phyloP scores from a whole-genome alignment of 2,329 filamentous ascomycete genomes.

The Corniculantispora saksenae region DNA sequence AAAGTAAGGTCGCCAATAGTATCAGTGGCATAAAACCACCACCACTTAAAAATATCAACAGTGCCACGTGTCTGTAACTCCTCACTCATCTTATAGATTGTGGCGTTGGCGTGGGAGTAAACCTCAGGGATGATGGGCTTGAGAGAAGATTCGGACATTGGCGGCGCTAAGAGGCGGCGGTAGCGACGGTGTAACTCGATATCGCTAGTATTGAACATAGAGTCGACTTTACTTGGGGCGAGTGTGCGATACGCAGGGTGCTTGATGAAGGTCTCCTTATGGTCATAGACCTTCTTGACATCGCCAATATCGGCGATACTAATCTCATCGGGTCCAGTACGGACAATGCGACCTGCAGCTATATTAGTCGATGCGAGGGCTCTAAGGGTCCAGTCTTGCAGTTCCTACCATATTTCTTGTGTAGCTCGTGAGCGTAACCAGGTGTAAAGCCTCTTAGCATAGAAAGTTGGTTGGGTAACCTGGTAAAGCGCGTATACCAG shows the following conservation, averaged over 20 bases:
- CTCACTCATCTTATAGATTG: slow-evolving; percentile 45
- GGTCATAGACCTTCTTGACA: slow-evolving; percentile 35
- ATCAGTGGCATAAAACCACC: slow-evolving; percentile 55
- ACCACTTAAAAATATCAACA: slow-evolving; percentile 55
- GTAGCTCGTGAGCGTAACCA: too few relatives aligned
- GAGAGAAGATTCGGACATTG: slow-evolving; percentile 41
- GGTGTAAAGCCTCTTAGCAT: too few relatives aligned
- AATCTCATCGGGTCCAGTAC: slow-evolving; percentile 28
- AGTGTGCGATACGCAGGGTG: slow-evolving; percentile 26
- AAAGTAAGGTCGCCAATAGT: slow-evolving; percentile 55
- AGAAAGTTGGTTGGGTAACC: too few relatives aligned
- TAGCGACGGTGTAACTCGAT: slow-evolving; percentile 39
- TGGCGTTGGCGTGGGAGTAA: slow-evolving; percentile 36
- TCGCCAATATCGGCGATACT: slow-evolving; percentile 26
- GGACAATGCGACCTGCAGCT: slow-evolving; percentile 28
- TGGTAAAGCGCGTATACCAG: too few relatives aligned
- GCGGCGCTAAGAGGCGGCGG: slow-evolving; percentile 43
- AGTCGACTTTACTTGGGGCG: slow-evolving; percentile 22
- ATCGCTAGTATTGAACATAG: slow-evolving; percentile 43
- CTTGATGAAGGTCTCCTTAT: slow-evolving; percentile 30
- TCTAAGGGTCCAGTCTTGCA: not conserved
- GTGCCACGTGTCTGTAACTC: slow-evolving; percentile 40
- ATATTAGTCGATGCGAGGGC: not conserved
- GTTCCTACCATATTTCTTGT: too few relatives aligned
- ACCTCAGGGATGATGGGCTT: slow-evolving; percentile 35